Evolutionary conservation across 2,329 filamentous ascomycete species (phyloP).

Genomic region (Fusarium phyllophilum): DNA sequence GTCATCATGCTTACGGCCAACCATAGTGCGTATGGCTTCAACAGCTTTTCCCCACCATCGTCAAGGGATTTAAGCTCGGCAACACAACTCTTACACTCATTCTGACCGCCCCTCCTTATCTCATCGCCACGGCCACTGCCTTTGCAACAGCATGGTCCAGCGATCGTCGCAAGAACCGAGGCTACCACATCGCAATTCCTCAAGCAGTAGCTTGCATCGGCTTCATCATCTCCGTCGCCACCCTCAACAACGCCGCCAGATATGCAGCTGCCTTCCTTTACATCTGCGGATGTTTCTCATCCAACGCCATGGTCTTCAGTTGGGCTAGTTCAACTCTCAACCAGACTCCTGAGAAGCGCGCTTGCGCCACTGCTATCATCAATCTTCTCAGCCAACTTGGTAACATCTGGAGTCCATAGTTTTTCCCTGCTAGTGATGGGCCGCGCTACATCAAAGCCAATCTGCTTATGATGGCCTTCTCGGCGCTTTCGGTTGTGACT

Average conservation of each 20-base stretch:
- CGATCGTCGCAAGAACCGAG: constrained; percentile 34
- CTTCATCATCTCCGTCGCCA: constrained; percentile 39
- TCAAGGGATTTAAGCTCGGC: background rate
- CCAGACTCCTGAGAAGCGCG: constrained; percentile 41
- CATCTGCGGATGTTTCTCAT: constrained; percentile 29
- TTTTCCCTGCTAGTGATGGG: constrained; percentile 38
- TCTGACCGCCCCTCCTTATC: background rate
- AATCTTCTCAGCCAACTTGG: constrained; percentile 38
- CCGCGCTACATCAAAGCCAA: constrained; percentile 40
- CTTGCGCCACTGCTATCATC: constrained; percentile 38
- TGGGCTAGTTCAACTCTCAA: constrained; percentile 35
- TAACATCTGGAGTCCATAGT: constrained; percentile 44
- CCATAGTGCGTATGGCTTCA: constrained; percentile 10
- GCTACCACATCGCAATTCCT: constrained; percentile 32
- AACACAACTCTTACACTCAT: background rate
- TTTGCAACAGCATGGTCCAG: constrained; percentile 37
- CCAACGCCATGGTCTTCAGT: constrained; percentile 32
- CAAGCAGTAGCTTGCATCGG: constrained; percentile 30
- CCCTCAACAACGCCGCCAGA: constrained; percentile 27
- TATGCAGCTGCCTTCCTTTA: constrained; percentile 39
- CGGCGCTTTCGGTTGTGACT: background rate
- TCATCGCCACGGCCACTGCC: background rate
- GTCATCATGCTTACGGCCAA: constrained; percentile 4
- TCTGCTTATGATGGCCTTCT: constrained; percentile 38
- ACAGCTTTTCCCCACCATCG: constrained; percentile 15